Evolutionary conservation across 2,329 filamentous ascomycete genomes (phyloP).

Genomic region (Pseudocercospora vitis): DNA sequence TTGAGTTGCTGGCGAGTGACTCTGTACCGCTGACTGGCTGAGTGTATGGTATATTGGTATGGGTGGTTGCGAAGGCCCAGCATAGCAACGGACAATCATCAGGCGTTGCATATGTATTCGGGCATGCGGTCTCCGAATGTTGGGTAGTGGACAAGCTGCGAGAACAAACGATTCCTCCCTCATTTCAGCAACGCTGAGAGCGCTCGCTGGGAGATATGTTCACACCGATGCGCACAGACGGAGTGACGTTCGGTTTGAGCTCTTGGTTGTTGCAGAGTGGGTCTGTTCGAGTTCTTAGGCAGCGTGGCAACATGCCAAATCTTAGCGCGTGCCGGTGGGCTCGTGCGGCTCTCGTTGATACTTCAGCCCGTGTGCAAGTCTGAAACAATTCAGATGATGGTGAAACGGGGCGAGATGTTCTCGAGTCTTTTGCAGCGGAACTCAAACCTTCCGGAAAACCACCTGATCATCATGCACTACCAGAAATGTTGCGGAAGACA

Average conservation of each 20-base stretch:
- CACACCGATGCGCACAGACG: not conserved
- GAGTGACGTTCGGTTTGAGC: constrained; percentile 9
- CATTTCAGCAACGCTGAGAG: not conserved
- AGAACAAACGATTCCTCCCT: not conserved
- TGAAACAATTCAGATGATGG: too few relatives aligned
- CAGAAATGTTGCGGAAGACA: not conserved
- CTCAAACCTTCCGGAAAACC: not conserved
- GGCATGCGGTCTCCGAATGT: not conserved
- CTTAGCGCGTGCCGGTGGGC: too few relatives aligned
- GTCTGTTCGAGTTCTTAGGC: not conserved
- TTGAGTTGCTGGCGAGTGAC: constrained; percentile 17
- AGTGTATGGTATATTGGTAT: constrained; percentile 4
- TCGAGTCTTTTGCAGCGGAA: too few relatives aligned
- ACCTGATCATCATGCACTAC: not conserved
- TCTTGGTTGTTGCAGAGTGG: constrained; percentile 6
- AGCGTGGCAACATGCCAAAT: too few relatives aligned
- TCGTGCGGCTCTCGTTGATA: too few relatives aligned
- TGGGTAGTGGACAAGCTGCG: not conserved
- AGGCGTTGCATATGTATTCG: not conserved
- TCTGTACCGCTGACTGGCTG: constrained; percentile 6
- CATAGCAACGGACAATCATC: not conserved
- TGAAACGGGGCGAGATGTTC: too few relatives aligned
- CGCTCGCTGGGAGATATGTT: not conserved
- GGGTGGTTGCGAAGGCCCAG: not conserved
- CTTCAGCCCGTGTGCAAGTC: too few relatives aligned